Base-by-base conservation (phyloP, 345 rosid species). In the Gossypium anomalum region DNA sequence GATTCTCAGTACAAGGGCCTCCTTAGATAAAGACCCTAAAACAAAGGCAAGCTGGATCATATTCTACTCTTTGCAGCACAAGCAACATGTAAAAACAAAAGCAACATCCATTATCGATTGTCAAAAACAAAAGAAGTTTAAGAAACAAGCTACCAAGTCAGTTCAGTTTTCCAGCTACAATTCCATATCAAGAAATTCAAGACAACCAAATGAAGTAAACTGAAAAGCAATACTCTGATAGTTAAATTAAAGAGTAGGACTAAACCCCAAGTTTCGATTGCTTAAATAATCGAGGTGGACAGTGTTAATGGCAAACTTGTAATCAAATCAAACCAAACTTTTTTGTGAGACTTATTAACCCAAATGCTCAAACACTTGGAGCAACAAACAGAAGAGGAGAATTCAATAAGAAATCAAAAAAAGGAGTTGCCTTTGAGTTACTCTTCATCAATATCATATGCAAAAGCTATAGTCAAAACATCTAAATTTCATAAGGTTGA, bases 371-470 rank as follows among this genome's bases (percentile, higher is more conserved):
- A 70, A 70, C 74, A 70, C 38, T 12, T 20, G 29, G 22, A 38
- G 55, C 2, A 53, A 11, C 27, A 70, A 70, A 10, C 1, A 70
- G 57, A 70, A 70, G 16, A 53, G 48, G 29, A 11, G 55, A 70
- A 70, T 53, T 53, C 62, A 70, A 70, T 13, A 34, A 53, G n/a
- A 70, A 29, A 53, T 70, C 13, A 70, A 52, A 53, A 27, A 1
- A 70, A 47, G 12, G 22, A 48, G 57, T 48, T 68, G 43, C 58
- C 58, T 49, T 16, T 17, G 2, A 9, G 22, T 9, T 15, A 49
- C 72, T 53, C 7, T 55, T 70, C 74, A 70, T 70, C 74, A 70
- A 38, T 25, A 68, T 48, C 23, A 0, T 3, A 68, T 25, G 9
- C 41, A 16, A 13, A 15, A 23, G 15, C 14, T 22, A 49, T 10